Percentiles rank a stretch among this genome's conserved stretches.
phyloP scores from a whole-genome alignment of 352 stramenopile genomes.

The Vaucheria bursata region DNA sequence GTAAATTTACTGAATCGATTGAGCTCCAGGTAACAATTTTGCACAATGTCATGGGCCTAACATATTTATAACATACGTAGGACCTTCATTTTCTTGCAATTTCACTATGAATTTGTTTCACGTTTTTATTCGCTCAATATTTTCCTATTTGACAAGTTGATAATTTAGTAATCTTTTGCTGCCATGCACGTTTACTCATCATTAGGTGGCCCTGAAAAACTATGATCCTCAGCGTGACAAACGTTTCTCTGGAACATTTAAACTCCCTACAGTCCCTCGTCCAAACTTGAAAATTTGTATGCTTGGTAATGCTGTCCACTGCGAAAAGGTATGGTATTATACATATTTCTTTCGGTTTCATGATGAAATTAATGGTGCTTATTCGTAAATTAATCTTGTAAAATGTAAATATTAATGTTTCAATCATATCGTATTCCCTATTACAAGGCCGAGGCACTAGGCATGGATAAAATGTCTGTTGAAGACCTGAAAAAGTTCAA shows the following conservation, averaged over 20 bases:
- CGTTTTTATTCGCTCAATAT: no score
- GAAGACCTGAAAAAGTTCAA: conserved; percentile 99
- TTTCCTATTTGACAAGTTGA: conserved; percentile 7
- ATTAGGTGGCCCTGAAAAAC: conserved; percentile 97
- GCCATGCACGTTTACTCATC: neutral
- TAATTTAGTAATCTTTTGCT: no score
- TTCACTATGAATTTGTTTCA: no score
- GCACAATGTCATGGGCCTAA: no score
- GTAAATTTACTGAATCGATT: conserved; percentile 98
- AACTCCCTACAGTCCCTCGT: conserved; percentile 85
- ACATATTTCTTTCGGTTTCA: no score
- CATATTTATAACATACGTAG: no score
- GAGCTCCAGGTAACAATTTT: conserved; percentile 83
- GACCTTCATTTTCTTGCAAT: no score
- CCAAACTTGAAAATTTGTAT: conserved; percentile 94
- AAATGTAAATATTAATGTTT: no score
- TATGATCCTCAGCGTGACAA: conserved; percentile 99
- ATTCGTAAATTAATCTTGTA: no score
- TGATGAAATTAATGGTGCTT: no score
- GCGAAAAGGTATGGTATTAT: conserved; percentile 70
- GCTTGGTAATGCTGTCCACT: conserved; percentile 96
- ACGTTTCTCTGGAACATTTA: conserved; percentile 98
- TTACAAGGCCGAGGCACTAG: conserved; percentile 86
- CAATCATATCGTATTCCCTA: no score
- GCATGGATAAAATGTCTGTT: conserved; percentile 94